Conservation (phyloP, 306 rosid genomes). For the Inga leiocalycina region DNA sequence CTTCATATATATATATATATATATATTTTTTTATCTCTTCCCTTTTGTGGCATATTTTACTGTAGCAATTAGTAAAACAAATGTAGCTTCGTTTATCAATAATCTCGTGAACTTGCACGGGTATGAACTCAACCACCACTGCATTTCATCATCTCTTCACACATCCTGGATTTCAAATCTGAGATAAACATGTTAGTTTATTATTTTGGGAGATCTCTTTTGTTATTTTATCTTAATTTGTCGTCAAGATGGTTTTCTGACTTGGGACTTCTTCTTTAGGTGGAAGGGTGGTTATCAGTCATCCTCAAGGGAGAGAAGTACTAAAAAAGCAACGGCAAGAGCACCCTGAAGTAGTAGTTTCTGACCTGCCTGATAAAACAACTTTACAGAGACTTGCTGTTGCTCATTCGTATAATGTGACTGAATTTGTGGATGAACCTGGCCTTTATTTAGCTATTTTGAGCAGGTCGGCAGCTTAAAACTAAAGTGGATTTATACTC, state of each 20-base stretch:
- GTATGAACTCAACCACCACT: not conserved
- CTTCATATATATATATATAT: not conserved
- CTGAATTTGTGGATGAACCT: constrained; percentile 70
- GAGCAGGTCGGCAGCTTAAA: constrained; percentile 41
- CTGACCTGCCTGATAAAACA: constrained; percentile 71
- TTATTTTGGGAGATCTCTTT: constrained; percentile 21
- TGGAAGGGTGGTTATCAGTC: constrained; percentile 83
- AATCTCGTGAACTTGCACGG: constrained; percentile 5
- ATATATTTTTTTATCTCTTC: not conserved
- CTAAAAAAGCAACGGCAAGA: constrained; percentile 62
- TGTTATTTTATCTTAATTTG: not conserved
- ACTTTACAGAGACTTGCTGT: constrained; percentile 61
- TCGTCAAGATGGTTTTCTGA: constrained; percentile 16
- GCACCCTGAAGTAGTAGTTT: constrained; percentile 60
- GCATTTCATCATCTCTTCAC: constrained; percentile 7
- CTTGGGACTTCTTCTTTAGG: constrained; percentile 48
- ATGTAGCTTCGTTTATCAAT: not conserved
- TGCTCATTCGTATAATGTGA: constrained; percentile 58
- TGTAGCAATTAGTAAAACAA: constrained; percentile 17
- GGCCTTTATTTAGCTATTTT: constrained; percentile 75
- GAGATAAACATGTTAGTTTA: constrained; percentile 12
- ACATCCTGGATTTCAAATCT: constrained; percentile 5
- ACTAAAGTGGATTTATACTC: constrained; percentile 9
- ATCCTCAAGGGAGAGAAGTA: constrained; percentile 75
- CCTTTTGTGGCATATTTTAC: not conserved